Conservation (phyloP, 129 eudicot genomes). For the Logfia minima region DNA sequence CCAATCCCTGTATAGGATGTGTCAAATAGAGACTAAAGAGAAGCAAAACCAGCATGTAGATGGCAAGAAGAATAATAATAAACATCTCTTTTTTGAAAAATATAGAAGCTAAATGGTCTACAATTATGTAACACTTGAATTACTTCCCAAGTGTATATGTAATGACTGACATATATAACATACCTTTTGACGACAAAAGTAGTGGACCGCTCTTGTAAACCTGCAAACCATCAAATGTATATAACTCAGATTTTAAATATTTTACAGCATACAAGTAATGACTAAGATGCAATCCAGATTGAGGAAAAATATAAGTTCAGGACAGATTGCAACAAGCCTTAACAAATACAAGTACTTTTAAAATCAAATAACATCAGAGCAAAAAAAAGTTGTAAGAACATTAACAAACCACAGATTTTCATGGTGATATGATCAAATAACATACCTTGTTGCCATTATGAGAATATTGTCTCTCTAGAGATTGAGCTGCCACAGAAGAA, state of each 20-base stretch:
- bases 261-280: background rate
- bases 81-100: background rate
- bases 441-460: slow-evolving; percentile 35
- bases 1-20: slow-evolving; percentile 66
- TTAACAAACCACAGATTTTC: background rate
- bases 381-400: no score
- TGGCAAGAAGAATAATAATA: background rate
- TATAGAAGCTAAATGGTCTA: background rate
- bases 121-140: background rate
- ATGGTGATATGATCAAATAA: background rate
- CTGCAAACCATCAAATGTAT: slow-evolving; percentile 46
- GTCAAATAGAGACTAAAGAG: slow-evolving; percentile 5
- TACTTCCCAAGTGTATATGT: background rate
- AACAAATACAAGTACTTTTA: background rate
- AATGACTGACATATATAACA: slow-evolving; percentile 7
- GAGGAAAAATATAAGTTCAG: background rate
- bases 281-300: background rate
- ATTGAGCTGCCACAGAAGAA: background rate
- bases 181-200: slow-evolving; percentile 87
- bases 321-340: background rate
- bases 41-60: slow-evolving; percentile 1
- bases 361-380: background rate
- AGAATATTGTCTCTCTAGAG: slow-evolving; percentile 29
- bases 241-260: background rate
- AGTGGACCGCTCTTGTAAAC: slow-evolving; percentile 88